Conservation (phyloP, 2,329 filamentous ascomycete genomes). For the Shiraia sp. region DNA sequence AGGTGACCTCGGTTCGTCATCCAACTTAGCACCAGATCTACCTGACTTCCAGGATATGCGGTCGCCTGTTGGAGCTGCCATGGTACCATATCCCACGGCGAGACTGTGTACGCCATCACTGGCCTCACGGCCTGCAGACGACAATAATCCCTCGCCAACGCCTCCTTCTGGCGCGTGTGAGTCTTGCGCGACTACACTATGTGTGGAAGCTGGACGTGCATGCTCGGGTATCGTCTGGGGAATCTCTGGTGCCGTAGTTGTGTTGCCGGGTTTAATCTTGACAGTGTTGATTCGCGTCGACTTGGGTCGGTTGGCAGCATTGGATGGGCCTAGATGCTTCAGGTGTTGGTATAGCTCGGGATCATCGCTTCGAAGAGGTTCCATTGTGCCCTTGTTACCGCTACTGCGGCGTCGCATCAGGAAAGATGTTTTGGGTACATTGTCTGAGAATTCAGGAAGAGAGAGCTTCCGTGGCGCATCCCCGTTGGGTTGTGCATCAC, state of each 20-base stretch:
- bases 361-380: slow-evolving; percentile 54
- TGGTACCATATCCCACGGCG: slow-evolving; percentile 50
- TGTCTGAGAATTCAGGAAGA: slow-evolving; percentile 30
- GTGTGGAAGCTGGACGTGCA: slow-evolving; percentile 28
- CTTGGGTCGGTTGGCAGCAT: slow-evolving; percentile 63
- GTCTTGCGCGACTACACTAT: slow-evolving; percentile 16
- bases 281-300: slow-evolving; percentile 65
- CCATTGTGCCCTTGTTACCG: slow-evolving; percentile 39
- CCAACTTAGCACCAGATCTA: slow-evolving; percentile 15
- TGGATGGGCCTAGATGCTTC: slow-evolving; percentile 67
- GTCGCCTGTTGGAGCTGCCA: slow-evolving; percentile 30
- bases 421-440: slow-evolving; percentile 42
- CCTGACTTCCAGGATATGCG: slow-evolving; percentile 36
- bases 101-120: slow-evolving; percentile 69
- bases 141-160: slow-evolving; percentile 58
- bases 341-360: slow-evolving; percentile 63
- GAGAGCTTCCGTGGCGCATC: slow-evolving; percentile 32
- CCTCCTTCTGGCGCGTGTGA: slow-evolving; percentile 53
- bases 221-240: slow-evolving; percentile 50
- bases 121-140: slow-evolving; percentile 59
- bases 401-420: slow-evolving; percentile 52
- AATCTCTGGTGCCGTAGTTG: slow-evolving; percentile 63
- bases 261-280: slow-evolving; percentile 66
- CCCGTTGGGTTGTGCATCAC: slow-evolving; percentile 21
- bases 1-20: slow-evolving; percentile 29